phyloP scores from a whole-genome alignment of 441 rosid species.

The Corymbia citriodora region DNA sequence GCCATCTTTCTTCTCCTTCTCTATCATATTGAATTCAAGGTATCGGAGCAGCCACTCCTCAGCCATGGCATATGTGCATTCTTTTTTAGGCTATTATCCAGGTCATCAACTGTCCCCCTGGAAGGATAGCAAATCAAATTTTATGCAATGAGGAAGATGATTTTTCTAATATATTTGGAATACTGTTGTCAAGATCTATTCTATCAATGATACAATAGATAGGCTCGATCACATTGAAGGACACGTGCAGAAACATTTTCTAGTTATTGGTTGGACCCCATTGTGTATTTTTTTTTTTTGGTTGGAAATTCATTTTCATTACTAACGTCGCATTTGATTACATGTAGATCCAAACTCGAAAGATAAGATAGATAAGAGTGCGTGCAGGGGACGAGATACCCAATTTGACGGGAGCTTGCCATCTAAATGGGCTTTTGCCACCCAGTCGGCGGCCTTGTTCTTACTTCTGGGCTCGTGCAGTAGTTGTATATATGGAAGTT shows the following conservation, averaged over 20 bases:
- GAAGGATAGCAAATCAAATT: neutral
- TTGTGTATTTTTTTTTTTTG: too few species aligned
- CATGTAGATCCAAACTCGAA: too few species aligned
- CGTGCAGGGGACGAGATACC: too few species aligned
- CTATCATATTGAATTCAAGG: conserved; percentile 13
- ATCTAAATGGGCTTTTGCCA: too few species aligned
- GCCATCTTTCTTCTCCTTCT: neutral
- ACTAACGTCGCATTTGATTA: too few species aligned
- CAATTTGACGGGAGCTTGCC: too few species aligned
- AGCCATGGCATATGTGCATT: conserved; percentile 39
- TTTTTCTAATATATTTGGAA: neutral
- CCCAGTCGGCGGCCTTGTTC: too few species aligned
- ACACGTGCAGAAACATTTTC: neutral
- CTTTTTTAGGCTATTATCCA: conserved; percentile 31
- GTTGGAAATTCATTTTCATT: too few species aligned
- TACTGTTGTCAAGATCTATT: neutral
- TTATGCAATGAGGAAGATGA: neutral
- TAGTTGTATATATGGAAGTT: too few species aligned
- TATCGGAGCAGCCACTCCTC: conserved; percentile 44
- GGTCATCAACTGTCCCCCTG: conserved; percentile 44
- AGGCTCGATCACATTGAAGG: neutral
- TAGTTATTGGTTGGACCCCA: neutral
- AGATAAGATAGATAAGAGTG: too few species aligned
- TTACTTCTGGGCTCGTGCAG: too few species aligned
- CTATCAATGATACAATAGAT: neutral